Evolutionary conservation across 2,329 filamentous ascomycete species (phyloP), one percentile per base, ranked within the genome.

Genomic region (Hysterium pulicare): DNA sequence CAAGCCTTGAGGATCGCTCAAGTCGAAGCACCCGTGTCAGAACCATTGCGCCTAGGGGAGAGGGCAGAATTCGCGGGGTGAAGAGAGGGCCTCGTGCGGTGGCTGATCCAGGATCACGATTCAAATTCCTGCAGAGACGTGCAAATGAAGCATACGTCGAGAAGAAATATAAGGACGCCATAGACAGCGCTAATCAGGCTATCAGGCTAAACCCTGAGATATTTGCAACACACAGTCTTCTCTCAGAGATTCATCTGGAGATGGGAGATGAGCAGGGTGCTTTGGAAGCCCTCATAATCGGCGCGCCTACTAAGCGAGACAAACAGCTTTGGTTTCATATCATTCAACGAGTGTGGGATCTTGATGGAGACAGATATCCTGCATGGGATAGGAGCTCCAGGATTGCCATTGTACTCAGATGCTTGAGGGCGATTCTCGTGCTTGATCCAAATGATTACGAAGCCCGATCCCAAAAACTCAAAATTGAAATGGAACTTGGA

Each of bases 121-220:
- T 90, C 62, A 87, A 84, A 55, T 72, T 78, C 31, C 73, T 83
- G 32, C 74, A 90, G 37, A 76, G 78, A 35, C 73, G 78, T 56
- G 86, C 87, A 3, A 86, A 82, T 45, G 75, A 83, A 46, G 79
- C 82, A 4, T 90, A 83, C 57, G 73, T 88, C 45, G 71, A 76
- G 8, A 73, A 76, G 20, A 74, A 83, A 16, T 82, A 83, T 48
- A 73, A 79, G 4, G 70, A 74, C 2, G 64, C 64, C 11, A 55
- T 64, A 20, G 50, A 57, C 5, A 59, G 56, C 41, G 59, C 59
- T 3, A 54, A 61, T 15, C 54, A 59, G 42, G 65, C 65, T 9
- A 62, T 68, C 31, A 58, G 64, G 46, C 43, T 62, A 10, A 83
- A 84, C 51, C 80, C 81, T 0, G 80, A 83, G 57, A 77, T 83